A percentile compares a stretch with the other conserved stretches of the same genome.
phyloP scores from a whole-genome alignment of 495 filamentous ascomycete species.

The Polyplosphaeria fusca region DNA sequence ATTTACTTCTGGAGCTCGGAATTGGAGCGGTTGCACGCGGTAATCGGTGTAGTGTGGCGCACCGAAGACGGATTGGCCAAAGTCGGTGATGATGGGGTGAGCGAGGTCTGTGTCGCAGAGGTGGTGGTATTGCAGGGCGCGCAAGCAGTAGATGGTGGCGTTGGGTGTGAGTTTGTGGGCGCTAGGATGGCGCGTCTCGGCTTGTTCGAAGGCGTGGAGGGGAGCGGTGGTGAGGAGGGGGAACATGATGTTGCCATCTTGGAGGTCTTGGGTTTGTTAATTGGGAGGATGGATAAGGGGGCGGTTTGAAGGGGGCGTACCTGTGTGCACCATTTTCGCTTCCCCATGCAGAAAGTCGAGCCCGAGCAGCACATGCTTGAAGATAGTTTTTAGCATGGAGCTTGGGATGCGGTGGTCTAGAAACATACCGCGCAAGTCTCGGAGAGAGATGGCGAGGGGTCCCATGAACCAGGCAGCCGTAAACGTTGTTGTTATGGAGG shows the following conservation, averaged over 20 bases:
- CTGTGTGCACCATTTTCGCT: not conserved
- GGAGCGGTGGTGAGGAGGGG: not conserved
- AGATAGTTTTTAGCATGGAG: not conserved
- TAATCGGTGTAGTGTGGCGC: not conserved
- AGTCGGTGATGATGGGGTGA: not conserved
- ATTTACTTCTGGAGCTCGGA: not conserved
- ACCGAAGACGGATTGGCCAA: not conserved
- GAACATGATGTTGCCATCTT: not conserved
- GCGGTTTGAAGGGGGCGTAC: not conserved
- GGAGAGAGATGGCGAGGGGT: not conserved
- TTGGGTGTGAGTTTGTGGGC: not conserved
- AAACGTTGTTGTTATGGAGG: not conserved
- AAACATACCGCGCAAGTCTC: not conserved
- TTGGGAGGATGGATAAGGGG: not conserved
- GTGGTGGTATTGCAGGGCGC: not conserved
- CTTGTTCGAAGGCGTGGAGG: not conserved
- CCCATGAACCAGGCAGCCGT: not conserved
- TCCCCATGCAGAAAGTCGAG: not conserved
- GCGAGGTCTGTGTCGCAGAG: not conserved
- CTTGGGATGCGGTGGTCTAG: not conserved
- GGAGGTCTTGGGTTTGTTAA: not conserved
- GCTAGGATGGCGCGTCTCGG: not conserved
- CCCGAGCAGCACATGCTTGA: not conserved
- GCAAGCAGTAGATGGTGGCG: not conserved
- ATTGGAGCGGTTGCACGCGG: not conserved